A percentile compares a stretch with the other conserved stretches of the same genome.
Evolutionary conservation across 129 eudicot genomes (phyloP).

Genomic region (Flaveria linearis): DNA sequence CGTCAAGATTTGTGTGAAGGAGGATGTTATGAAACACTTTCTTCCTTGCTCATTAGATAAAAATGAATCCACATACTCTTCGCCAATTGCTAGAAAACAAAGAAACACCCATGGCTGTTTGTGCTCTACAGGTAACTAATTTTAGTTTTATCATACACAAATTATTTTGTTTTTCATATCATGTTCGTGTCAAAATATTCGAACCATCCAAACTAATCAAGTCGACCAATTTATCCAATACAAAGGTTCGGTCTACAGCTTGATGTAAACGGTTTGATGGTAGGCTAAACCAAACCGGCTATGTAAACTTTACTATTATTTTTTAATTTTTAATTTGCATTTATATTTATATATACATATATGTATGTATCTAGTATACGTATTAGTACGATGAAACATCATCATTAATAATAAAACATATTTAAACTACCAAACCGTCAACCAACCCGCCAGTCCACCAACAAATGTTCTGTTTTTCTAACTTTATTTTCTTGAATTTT

Average conservation of each 20-base stretch:
- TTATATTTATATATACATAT: no score
- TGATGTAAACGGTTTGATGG: no score
- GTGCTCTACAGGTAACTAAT: constrained; percentile 53
- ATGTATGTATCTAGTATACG: no score
- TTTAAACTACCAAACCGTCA: not conserved
- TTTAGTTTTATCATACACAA: not conserved
- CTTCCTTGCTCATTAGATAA: constrained; percentile 56
- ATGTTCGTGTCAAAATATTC: no score
- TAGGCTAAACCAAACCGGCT: no score
- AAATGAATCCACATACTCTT: constrained; percentile 22
- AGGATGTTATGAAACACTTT: constrained; percentile 42
- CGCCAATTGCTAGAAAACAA: constrained; percentile 55
- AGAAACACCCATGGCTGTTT: constrained; percentile 43
- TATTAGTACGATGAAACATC: no score
- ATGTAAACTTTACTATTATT: no score
- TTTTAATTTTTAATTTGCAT: no score
- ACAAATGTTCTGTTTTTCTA: not conserved
- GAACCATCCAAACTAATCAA: no score
- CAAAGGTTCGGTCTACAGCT: no score
- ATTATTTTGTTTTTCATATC: not conserved
- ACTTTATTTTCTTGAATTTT: not conserved
- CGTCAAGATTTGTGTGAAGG: constrained; percentile 66
- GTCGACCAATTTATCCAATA: no score
- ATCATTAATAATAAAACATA: not conserved
- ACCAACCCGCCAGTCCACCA: not conserved